A percentile compares a stretch with the other conserved stretches of the same genome.
These are phyloP conservation scores for Mucor saturninus DNA, from an alignment of 371 early-diverging fungal genomes.

Conservation along the genomic window DNA sequence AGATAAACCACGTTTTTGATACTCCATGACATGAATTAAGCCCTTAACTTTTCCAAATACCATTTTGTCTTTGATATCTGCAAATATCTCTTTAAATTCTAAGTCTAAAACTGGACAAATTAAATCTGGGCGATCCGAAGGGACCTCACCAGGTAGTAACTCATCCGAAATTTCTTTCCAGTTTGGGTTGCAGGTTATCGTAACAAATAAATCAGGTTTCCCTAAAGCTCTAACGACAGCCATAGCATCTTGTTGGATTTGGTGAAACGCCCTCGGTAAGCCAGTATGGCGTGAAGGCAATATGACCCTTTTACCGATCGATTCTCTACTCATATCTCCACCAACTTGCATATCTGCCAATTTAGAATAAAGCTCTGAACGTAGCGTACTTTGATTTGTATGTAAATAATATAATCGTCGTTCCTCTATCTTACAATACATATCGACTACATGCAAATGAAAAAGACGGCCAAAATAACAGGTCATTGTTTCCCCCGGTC, in stretches of 20 bases:
- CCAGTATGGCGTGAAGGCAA: no score
- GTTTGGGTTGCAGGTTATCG: slow-evolving; percentile 39
- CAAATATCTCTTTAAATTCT: slow-evolving; percentile 16
- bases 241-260: no score
- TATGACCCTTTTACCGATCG: no score
- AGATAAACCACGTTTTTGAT: slow-evolving; percentile 23
- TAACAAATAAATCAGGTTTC: slow-evolving; percentile 42
- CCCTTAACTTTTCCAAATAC: slow-evolving; percentile 9
- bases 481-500: neutral
- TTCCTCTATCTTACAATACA: no score
- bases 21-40: slow-evolving; percentile 4
- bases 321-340: no score
- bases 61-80: slow-evolving; percentile 1
- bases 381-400: no score
- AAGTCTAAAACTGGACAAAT: slow-evolving; percentile 25
- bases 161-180: slow-evolving; percentile 34
- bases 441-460: neutral
- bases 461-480: neutral
- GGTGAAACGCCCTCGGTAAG: no score
- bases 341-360: no score
- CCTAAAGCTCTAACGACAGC: no score
- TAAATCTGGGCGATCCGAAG: slow-evolving; percentile 29
- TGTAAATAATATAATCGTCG: no score
- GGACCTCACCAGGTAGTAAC: slow-evolving; percentile 15
- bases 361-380: no score